Evolutionary conservation across 805 yeast species (phyloP).

Genomic region (Candida glaebosa): DNA sequence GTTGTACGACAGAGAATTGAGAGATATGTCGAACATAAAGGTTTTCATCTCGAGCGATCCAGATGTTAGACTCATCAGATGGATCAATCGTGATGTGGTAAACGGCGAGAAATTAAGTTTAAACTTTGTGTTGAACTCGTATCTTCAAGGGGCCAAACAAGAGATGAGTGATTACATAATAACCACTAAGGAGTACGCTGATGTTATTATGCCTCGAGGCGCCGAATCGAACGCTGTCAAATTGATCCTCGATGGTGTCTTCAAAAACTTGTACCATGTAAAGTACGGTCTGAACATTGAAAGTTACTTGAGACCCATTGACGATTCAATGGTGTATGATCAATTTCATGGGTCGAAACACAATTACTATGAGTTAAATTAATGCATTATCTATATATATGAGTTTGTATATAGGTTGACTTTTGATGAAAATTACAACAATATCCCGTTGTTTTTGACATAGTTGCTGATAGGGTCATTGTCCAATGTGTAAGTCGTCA

Average conservation of each 20-base stretch:
- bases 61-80: slow-evolving; percentile 77
- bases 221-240: slow-evolving; percentile 55
- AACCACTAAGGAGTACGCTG: slow-evolving; percentile 72
- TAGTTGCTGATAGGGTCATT: slow-evolving; percentile 51
- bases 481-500: slow-evolving; percentile 47
- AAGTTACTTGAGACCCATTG: slow-evolving; percentile 26
- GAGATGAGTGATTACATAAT: slow-evolving; percentile 65
- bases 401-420: too few relatives aligned
- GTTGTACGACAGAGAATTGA: slow-evolving; percentile 55
- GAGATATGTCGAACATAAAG: slow-evolving; percentile 57
- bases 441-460: slow-evolving; percentile 15
- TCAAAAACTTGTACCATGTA: slow-evolving; percentile 11
- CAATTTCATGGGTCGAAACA: slow-evolving; percentile 37
- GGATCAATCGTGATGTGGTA: slow-evolving; percentile 52
- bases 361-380: slow-evolving; percentile 42
- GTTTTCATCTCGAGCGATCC: slow-evolving; percentile 82
- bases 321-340: slow-evolving; percentile 18
- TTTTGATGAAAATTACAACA: slow-evolving; percentile 7
- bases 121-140: slow-evolving; percentile 40
- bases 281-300: slow-evolving; percentile 9
- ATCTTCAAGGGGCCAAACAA: slow-evolving; percentile 54
- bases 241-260: slow-evolving; percentile 63
- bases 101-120: slow-evolving; percentile 14
- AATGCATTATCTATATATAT: slow-evolving; percentile 4
- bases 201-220: slow-evolving; percentile 70